These are phyloP conservation scores for Neofusicoccum parvum DNA, from an alignment of 2,329 filamentous ascomycete species.

Conservation along the genomic window DNA sequence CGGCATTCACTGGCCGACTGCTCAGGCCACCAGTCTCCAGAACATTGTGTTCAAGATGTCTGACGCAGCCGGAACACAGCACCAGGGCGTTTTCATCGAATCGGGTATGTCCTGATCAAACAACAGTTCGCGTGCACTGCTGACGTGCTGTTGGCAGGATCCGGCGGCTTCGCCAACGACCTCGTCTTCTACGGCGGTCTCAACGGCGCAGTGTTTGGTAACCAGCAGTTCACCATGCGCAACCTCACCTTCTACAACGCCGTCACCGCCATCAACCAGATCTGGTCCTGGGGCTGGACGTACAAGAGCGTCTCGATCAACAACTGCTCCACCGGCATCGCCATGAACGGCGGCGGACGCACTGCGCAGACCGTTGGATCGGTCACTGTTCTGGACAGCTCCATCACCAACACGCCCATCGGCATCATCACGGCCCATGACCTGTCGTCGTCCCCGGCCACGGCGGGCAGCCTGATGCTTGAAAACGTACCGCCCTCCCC, in stretches of 20 bases:
- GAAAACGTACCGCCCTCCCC: conserved; percentile 50
- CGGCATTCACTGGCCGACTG: conserved; percentile 49
- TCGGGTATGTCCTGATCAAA: conserved; percentile 6
- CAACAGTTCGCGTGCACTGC: not conserved
- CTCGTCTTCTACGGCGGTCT: conserved; percentile 48
- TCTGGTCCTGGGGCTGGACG: conserved; percentile 64
- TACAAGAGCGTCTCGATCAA: conserved; percentile 54
- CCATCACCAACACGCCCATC: conserved; percentile 52
- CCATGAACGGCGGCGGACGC: conserved; percentile 45
- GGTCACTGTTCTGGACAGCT: conserved; percentile 60
- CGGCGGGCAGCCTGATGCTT: conserved; percentile 55
- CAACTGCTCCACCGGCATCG: conserved; percentile 56
- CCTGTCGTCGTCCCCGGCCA: conserved; percentile 44
- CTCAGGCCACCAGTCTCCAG: conserved; percentile 49
- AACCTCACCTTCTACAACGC: conserved; percentile 57
- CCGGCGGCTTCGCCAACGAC: conserved; percentile 51
- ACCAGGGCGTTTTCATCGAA: conserved; percentile 49
- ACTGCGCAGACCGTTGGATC: conserved; percentile 54
- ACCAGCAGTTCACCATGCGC: conserved; percentile 59
- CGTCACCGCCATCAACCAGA: conserved; percentile 57
- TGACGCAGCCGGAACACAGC: conserved; percentile 46
- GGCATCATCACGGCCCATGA: conserved; percentile 54
- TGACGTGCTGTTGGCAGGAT: conserved; percentile 28
- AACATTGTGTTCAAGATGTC: conserved; percentile 51
- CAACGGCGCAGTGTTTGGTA: conserved; percentile 45